Evolutionary conservation across 108 stramenopile species (phyloP).

Genomic region (Licmophora abbreviata): DNA sequence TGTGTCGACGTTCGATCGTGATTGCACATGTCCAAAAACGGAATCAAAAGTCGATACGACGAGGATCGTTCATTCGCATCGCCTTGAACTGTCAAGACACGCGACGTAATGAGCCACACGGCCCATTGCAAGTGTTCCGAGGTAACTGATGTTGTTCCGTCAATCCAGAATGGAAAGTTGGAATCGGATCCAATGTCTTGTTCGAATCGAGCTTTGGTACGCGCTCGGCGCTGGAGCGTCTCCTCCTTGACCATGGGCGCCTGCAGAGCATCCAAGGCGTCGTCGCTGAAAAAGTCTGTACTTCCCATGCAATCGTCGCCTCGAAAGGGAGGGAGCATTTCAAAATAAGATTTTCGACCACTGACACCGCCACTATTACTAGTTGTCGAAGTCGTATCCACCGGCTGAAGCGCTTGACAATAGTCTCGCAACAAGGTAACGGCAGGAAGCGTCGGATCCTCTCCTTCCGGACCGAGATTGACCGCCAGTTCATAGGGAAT

Average conservation of each 20-base stretch:
- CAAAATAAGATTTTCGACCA: constrained; percentile 39
- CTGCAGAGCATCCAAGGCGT: constrained; percentile 56
- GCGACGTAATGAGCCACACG: constrained; percentile 59
- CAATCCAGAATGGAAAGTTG: constrained; percentile 38
- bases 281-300: constrained; percentile 59
- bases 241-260: constrained; percentile 48
- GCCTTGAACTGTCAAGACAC: constrained; percentile 67
- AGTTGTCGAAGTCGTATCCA: neutral
- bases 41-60: constrained; percentile 60
- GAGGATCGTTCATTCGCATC: constrained; percentile 20
- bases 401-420: constrained; percentile 13
- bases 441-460: constrained; percentile 64
- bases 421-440: constrained; percentile 43
- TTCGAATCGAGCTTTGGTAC: constrained; percentile 35
- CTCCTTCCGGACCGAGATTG: constrained; percentile 57
- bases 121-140: constrained; percentile 55
- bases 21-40: constrained; percentile 80
- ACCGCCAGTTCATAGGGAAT: constrained; percentile 68
- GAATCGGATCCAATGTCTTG: constrained; percentile 39
- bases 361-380: neutral
- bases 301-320: constrained; percentile 54
- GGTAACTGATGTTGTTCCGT: constrained; percentile 27
- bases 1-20: constrained; percentile 64
- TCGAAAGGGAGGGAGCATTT: constrained; percentile 48
- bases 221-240: constrained; percentile 33